Evolutionary conservation across 2,329 filamentous ascomycete species (phyloP).

Genomic region (Venturia aucupariae): DNA sequence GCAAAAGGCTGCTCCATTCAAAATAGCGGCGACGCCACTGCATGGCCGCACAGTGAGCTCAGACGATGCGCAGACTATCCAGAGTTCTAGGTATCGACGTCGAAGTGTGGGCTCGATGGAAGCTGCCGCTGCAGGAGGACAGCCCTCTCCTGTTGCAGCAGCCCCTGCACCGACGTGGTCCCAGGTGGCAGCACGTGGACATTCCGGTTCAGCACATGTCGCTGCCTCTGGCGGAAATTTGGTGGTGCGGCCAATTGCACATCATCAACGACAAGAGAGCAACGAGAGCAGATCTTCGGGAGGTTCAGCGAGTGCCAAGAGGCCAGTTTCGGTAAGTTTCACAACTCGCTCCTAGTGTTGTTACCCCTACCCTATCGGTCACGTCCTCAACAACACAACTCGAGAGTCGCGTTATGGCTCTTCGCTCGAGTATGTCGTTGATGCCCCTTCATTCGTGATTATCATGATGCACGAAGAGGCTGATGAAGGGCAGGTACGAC

Average conservation of each 20-base stretch:
- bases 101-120: slow-evolving; percentile 68
- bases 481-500: slow-evolving; percentile 6
- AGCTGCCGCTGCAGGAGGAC: neutral
- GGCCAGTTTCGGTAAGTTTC: slow-evolving; percentile 26
- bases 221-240: neutral
- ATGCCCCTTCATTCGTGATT: neutral
- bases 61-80: slow-evolving; percentile 38
- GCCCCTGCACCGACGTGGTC: slow-evolving; percentile 17
- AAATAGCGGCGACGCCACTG: slow-evolving; percentile 38
- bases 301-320: slow-evolving; percentile 20
- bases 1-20: neutral
- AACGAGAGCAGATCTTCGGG: slow-evolving; percentile 28
- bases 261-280: slow-evolving; percentile 28
- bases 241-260: slow-evolving; percentile 12
- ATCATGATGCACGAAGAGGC: neutral
- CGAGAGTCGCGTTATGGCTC: neutral
- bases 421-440: neutral
- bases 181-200: slow-evolving; percentile 13
- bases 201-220: neutral
- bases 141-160: slow-evolving; percentile 11
- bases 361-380: neutral
- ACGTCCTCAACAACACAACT: slow-evolving; percentile 13
- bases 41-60: slow-evolving; percentile 61
- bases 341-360: neutral
- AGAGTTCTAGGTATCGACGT: slow-evolving; percentile 67